Base-by-base conservation (phyloP, 148 eudicot genomes). In the Camellia lanceoleosa region DNA sequence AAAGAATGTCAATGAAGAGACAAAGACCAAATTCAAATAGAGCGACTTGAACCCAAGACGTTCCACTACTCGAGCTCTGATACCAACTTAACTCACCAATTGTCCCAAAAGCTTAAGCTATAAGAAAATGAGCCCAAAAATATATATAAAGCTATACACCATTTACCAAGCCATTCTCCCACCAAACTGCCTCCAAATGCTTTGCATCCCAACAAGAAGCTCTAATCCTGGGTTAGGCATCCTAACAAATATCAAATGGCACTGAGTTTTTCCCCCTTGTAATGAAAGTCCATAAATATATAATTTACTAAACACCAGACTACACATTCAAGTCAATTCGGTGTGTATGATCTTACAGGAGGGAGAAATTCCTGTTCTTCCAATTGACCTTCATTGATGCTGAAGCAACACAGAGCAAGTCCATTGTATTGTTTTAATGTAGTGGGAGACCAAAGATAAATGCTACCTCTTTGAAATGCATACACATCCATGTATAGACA, bases 181-280 rank as follows among this genome's bases (percentile, higher is more conserved):
- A 73, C 38, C 30, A 20, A 73, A 30, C 76, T 55, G 76, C 63
- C 67, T 63, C 19, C 63, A 73, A 73, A 43, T 66, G 47, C 20
- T 2, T 72, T 12, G 42, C 41, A 3, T 20, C 47, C 59, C 60
- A 72, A 52, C 43, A 71, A 3, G 15, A n/a, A 2, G n/a, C n/a
- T 71, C 13, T 71, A 10, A 71, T 71, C 56, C 41, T 47, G 41
- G 74, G 58, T 4, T 47, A 49, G 15, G 7, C 54, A 19, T 49
- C 52, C 38, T 49, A 71, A 19, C 74, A 7, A 41, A 51, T 47
- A 47, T 49, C 4, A 11, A 71, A 19, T 38, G 8, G 20, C 42
- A 71, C 2, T 10, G n/a, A 2, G 8, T 11, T 55, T 11, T 11
- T 55, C 2, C 2, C 11, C 58, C 58, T n/a, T 16, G 3, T 16